These are phyloP conservation scores for Wallacemonas sp. DNA, from an alignment of 208 protist species.

Conservation along the genomic window DNA sequence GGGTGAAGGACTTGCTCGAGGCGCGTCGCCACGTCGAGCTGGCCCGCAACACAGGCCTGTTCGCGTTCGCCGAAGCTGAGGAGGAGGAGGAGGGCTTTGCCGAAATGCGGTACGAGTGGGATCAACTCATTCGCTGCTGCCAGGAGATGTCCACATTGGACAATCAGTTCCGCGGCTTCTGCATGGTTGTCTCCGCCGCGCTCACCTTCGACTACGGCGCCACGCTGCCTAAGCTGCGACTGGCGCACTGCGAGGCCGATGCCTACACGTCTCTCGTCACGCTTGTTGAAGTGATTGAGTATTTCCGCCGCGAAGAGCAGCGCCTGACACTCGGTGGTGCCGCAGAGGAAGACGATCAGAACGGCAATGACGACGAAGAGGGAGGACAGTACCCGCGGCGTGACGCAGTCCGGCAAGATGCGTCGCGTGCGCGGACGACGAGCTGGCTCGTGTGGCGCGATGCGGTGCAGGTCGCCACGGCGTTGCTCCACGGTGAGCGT, in stretches of 20 bases:
- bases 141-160: conserved; percentile 49
- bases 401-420: background rate
- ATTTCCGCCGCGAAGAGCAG: conserved; percentile 25
- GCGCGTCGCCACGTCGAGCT: conserved; percentile 8
- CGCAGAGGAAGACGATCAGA: conserved; percentile 13
- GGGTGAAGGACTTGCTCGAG: conserved; percentile 54
- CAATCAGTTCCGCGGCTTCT: conserved; percentile 61
- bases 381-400: conserved; percentile 7
- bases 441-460: conserved; percentile 13
- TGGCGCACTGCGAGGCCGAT: conserved; percentile 43
- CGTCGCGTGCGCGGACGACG: background rate
- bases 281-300: conserved; percentile 60
- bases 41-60: background rate
- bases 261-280: conserved; percentile 71
- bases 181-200: conserved; percentile 50
- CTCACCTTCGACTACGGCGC: conserved; percentile 41
- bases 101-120: conserved; percentile 44
- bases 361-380: conserved; percentile 2
- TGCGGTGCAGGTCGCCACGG: background rate
- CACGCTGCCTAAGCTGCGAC: conserved; percentile 48
- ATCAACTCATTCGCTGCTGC: conserved; percentile 54
- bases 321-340: background rate
- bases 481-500: background rate
- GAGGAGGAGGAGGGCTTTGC: conserved; percentile 25
- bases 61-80: background rate